Evolutionary conservation across 1,139 yeast genomes (phyloP), one percentile per base, ranked within the genome.

Genomic region (Candida frijolesensis): DNA sequence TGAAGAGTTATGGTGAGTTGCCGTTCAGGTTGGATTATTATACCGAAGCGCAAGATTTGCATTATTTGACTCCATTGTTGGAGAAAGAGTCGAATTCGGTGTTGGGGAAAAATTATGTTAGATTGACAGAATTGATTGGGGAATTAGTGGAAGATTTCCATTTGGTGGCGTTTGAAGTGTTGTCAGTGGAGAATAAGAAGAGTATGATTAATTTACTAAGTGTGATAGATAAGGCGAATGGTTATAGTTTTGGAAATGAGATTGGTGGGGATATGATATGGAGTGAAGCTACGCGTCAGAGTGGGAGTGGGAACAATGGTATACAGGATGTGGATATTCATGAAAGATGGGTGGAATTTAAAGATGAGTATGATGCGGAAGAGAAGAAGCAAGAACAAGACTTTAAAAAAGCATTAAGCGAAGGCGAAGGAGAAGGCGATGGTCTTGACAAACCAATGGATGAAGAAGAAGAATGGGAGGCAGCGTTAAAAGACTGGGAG

Each of bases 191-290:
- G 62, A 95, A 94, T 65, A 92, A 92, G 63, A 83, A 85, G 56
- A 84, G 95, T 34, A 94, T 95, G 99, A 91, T 94, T 35, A 79
- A 85, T 49, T 67, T 95, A 35, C 76, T 94, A 49, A 79, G 87
- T 14, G 75, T 83, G 1, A 82, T 95, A 12, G 99, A 95, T 64
- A 90, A 88, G 63, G 95, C 97, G 1, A 89, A 86, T 58, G 99
- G 99, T 0, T 95, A 95, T 64, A 80, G 89, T 58, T 91, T 89
- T 72, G 99, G 99, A 0, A 73, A 91, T 2, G 99, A 95, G 59
- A 78, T 92, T 12, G 97, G 97, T 3, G 98, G 98, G 15, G 99
- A 95, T 64, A 82, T 95, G 0, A 84, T 94, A 2, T 95, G 99
- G 99, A 88, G 92, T 14, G 97, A 92, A 59, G 97, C 97, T 0